These are phyloP conservation scores for Mycosphaerella arachidis DNA, from an alignment of 2,329 filamentous ascomycete genomes.

Conservation along the genomic window DNA sequence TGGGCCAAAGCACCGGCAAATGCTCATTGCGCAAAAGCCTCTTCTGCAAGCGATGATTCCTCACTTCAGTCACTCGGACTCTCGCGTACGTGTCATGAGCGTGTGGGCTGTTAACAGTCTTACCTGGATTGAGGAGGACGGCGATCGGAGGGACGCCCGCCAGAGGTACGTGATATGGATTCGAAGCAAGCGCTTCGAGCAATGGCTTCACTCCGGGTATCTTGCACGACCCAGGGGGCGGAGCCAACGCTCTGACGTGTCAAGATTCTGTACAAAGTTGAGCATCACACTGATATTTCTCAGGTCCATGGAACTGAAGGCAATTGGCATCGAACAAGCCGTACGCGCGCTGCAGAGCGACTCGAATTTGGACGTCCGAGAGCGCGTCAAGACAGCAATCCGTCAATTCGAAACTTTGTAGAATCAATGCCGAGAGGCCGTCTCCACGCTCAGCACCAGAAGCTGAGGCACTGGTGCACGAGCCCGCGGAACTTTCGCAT, in stretches of 20 bases:
- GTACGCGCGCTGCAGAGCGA: constrained; percentile 47
- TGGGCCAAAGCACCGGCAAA: constrained; percentile 68
- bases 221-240: too few relatives aligned
- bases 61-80: constrained; percentile 68
- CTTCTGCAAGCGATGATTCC: constrained; percentile 68
- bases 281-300: neutral
- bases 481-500: too few relatives aligned
- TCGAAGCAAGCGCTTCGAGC: too few relatives aligned
- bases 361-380: constrained; percentile 72
- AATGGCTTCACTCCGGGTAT: neutral
- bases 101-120: constrained; percentile 85
- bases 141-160: constrained; percentile 60
- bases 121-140: constrained; percentile 71
- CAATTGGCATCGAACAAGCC: constrained; percentile 49
- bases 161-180: constrained; percentile 44
- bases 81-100: constrained; percentile 70
- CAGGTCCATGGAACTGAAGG: constrained; percentile 58
- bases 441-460: too few relatives aligned
- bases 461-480: too few relatives aligned
- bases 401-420: constrained; percentile 58
- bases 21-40: constrained; percentile 70
- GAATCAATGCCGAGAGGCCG: neutral
- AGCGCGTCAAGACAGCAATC: constrained; percentile 74
- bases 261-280: too few relatives aligned
- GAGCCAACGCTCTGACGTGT: too few relatives aligned